phyloP scores from a whole-genome alignment of 768 basidiomycete species.

The Xerocomellus intermedius region DNA sequence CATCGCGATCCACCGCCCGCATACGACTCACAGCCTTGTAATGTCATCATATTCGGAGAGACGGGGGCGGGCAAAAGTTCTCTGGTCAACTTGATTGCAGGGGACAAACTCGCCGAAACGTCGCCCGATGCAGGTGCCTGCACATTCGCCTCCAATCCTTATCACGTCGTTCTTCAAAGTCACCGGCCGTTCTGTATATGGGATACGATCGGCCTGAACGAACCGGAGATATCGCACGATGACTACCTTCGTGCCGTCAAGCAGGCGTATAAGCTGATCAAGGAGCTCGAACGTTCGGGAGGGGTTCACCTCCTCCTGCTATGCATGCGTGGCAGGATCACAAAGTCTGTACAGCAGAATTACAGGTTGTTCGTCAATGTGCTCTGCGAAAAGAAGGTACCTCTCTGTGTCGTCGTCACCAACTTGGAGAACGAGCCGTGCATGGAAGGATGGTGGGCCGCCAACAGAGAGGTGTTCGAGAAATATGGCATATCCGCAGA shows the following conservation, averaged over 20 bases:
- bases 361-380: conserved; percentile 39
- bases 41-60: conserved; percentile 31
- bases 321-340: conserved; percentile 40
- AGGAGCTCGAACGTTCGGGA: conserved; percentile 27
- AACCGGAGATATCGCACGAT: conserved; percentile 16
- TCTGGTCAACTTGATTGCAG: conserved; percentile 41
- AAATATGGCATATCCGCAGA: conserved; percentile 26
- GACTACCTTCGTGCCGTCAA: conserved; percentile 27
- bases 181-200: conserved; percentile 24
- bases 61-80: conserved; percentile 39
- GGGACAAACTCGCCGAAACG: conserved; percentile 23
- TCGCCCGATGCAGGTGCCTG: conserved; percentile 34
- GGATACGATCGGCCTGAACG: conserved; percentile 36
- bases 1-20: conserved; percentile 9
- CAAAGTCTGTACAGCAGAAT: conserved; percentile 35
- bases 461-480: conserved; percentile 33
- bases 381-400: conserved; percentile 39
- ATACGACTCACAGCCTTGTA: conserved; percentile 16
- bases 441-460: conserved; percentile 40
- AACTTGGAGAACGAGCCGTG: conserved; percentile 36
- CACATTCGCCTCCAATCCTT: conserved; percentile 32
- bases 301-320: conserved; percentile 42
- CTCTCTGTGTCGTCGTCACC: conserved; percentile 39
- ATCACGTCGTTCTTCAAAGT: conserved; percentile 20
- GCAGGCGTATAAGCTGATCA: conserved; percentile 34